A percentile compares a stretch with the other conserved stretches of the same genome.
Conservation (phyloP, 2,329 filamentous ascomycete genomes). For the Colletotrichum gigasporum region DNA sequence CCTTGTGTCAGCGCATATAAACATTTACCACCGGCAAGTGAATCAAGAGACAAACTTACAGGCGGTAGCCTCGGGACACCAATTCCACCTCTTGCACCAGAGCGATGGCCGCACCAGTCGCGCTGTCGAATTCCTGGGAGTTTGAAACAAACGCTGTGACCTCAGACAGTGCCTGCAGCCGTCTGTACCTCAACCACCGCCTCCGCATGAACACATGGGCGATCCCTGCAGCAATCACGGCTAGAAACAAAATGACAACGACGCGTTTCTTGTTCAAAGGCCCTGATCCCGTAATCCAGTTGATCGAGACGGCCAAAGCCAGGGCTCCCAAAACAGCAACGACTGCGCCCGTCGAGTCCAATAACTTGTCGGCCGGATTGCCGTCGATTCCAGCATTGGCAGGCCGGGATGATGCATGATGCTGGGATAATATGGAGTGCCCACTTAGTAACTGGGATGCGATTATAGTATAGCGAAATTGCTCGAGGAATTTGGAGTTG, state of each 20-base stretch:
- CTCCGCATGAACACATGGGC: conserved; percentile 79
- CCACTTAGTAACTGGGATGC: conserved; percentile 88
- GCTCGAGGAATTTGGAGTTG: conserved; percentile 87
- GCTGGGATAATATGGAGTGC: conserved; percentile 63
- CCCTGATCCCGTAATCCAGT: conserved; percentile 71
- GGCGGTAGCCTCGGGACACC: conserved; percentile 87
- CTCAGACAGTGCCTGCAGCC: conserved; percentile 77
- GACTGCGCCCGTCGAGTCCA: conserved; percentile 54
- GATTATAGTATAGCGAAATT: conserved; percentile 92
- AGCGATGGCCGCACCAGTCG: conserved; percentile 77
- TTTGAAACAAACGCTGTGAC: conserved; percentile 75
- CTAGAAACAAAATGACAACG: conserved; percentile 53
- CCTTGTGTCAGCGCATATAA: conserved; percentile 21
- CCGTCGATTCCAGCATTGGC: conserved; percentile 34
- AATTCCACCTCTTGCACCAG: conserved; percentile 96
- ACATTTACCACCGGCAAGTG: background rate
- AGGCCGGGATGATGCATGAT: conserved; percentile 36
- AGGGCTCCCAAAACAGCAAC: conserved; percentile 72
- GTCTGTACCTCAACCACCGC: conserved; percentile 83
- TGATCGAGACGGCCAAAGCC: conserved; percentile 75
- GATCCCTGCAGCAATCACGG: conserved; percentile 64
- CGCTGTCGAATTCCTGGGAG: conserved; percentile 83
- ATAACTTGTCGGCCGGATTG: conserved; percentile 43
- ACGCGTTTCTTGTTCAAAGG: conserved; percentile 66
- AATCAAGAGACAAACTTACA: conserved; percentile 61